Evolutionary conservation across 164 flowering plant genomes (phyloP), one percentile per base, ranked within the genome.

Genomic region (Paratinospora sagittata): DNA sequence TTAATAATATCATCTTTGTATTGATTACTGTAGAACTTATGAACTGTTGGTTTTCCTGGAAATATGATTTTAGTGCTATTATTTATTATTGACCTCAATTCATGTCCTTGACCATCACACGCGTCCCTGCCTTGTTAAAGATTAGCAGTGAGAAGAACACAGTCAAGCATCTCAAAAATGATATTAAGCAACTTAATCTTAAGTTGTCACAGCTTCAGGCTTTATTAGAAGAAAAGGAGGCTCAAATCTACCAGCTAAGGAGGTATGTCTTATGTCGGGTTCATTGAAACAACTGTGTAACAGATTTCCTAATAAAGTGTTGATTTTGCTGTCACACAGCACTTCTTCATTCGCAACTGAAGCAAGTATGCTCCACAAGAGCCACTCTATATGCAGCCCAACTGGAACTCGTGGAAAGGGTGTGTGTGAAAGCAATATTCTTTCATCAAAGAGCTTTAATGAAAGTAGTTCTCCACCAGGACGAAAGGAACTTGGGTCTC

Each of bases 51-150:
- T 23, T 27, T 60, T 61, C 43, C 49, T 10, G 37, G 23, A 12
- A 68, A 49, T 33, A 16, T 43, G 45, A 60, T 67, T n/a, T 30
- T 30, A 60, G 17, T 41, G 41, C 33, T 72, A 6, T 23, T 27
- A 47, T 12, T 66, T 66, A 7, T 14, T 52, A 23, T 72, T 64
- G 27, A 33, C 10, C 47, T 14, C 34, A 27, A 24, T 37, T 37
- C 27, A 19, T 71, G 60, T 80, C 90, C 94, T 89, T 93, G 73
- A 87, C 89, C 75, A 76, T 67, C 65, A 65, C 76, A 94, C 96
- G 95, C 72, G 80, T 87, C 73, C 98, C 97, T 78, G 82, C 92
- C 71, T 80, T 94, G 37, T 81, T 94, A 80, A 91, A 87, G 82
- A 86, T 94, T 76, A 84, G 95, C 81, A 82, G 88, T 72, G 97